Evolutionary conservation across 2,329 filamentous ascomycete species (phyloP), one percentile per base, ranked within the genome.

Genomic region (Alternaria triticimaculans): DNA sequence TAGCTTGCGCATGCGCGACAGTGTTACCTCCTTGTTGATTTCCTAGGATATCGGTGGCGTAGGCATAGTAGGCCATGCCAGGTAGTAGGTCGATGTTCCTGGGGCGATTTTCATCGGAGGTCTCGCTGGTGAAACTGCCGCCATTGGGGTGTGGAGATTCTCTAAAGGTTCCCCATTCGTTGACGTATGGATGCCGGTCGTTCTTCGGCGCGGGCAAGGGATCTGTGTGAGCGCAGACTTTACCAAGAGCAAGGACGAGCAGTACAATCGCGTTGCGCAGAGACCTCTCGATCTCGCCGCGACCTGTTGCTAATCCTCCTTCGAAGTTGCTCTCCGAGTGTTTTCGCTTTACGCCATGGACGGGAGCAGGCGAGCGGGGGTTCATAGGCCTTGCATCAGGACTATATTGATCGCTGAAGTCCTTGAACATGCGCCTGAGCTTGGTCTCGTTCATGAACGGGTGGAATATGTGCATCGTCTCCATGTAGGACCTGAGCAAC

Each of bases 41-140:
- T 6, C 94, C 94, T 15, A 98, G 83, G 41, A 98, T 97, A 65
- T 96, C 91, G 1, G 91, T 91, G 3, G 94, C 95, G 65, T 92
- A 90, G 1, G 92, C 92, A 77, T 94, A 97, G 77, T 97, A 97
- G 28, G 94, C 91, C 62, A 98, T 83, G 0, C 96, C 96, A 0
- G 96, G 95, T 64, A 97, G 92, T 7, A 92, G 87, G 72, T 98
- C 94, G 55, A 96, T 85, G 75, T 97, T 97, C 70, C 87, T 85
- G 57, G 69, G 78, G 3, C 73, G 72, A 30, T 53, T 68, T 6
- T 75, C 74, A 7, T 71, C 64, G 3, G 69, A 69, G 5, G 61
- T 62, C 5, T 76, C 72, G 50, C 75, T 77, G 41, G 67, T 70
- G 70, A 68, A 75, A 59, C 80, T 81, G 6, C 75, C 81, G 6